phyloP scores from a whole-genome alignment of 1,139 yeast genomes.

The Kodamaea alishanica region DNA sequence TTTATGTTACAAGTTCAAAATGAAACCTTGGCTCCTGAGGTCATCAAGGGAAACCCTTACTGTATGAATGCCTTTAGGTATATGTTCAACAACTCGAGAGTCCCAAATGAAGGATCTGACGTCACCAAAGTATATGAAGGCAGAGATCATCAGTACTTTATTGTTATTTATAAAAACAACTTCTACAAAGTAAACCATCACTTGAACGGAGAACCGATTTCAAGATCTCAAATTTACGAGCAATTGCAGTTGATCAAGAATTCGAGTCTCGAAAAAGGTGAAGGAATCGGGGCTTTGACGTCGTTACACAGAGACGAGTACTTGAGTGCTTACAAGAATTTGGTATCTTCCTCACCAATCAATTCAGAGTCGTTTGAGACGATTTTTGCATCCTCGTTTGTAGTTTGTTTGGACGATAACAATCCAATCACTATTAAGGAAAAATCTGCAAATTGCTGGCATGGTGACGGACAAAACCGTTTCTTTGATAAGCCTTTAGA shows the following conservation, averaged over 20 bases:
- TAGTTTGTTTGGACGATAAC: constrained; percentile 73
- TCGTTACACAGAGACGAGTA: constrained; percentile 85
- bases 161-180: constrained; percentile 72
- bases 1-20: constrained; percentile 54
- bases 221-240: constrained; percentile 60
- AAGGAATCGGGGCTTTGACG: constrained; percentile 75
- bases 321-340: constrained; percentile 57
- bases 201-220: constrained; percentile 50
- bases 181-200: constrained; percentile 80
- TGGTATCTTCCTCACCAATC: constrained; percentile 51
- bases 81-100: constrained; percentile 88
- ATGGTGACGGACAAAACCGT: constrained; percentile 88
- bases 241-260: constrained; percentile 59
- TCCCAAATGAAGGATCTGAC: constrained; percentile 62
- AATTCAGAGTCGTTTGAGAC: constrained; percentile 58
- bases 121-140: constrained; percentile 50
- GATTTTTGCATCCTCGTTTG: constrained; percentile 76
- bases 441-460: constrained; percentile 88
- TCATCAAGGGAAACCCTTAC: constrained; percentile 74
- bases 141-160: constrained; percentile 62
- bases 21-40: constrained; percentile 71
- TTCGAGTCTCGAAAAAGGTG: constrained; percentile 36
- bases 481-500: constrained; percentile 91
- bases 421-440: constrained; percentile 78
- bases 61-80: constrained; percentile 92